Evolutionary conservation across 129 eudicot species (phyloP).

Genomic region (Flaveria robusta): DNA sequence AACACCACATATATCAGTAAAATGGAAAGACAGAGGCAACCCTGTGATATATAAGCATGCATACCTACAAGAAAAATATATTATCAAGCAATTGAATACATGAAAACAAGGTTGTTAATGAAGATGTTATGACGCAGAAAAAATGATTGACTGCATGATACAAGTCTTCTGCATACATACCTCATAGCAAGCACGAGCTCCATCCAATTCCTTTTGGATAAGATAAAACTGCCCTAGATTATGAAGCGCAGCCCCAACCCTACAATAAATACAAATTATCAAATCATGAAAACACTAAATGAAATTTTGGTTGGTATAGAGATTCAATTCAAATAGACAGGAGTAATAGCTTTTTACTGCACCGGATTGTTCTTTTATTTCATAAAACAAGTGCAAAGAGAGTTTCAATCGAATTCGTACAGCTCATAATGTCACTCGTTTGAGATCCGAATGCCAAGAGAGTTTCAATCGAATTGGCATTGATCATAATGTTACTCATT

Average conservation of each 20-base stretch:
- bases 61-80: conserved; percentile 7
- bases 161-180: conserved; percentile 43
- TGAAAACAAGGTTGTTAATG: conserved; percentile 6
- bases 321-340: not conserved
- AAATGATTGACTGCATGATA: not conserved
- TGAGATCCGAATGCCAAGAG: conserved; percentile 12
- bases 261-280: conserved; percentile 29
- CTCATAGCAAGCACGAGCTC: conserved; percentile 79
- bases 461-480: not conserved
- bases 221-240: conserved; percentile 87
- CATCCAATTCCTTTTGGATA: conserved; percentile 62
- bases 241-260: conserved; percentile 98
- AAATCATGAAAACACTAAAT: not conserved
- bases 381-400: not conserved
- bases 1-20: conserved; percentile 1
- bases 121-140: conserved; percentile 4
- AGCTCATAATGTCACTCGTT: not conserved
- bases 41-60: conserved; percentile 4
- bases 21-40: not conserved
- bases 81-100: conserved; percentile 13
- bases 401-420: not conserved
- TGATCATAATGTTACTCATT: not conserved
- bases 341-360: conserved; percentile 7
- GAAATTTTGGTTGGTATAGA: not conserved
- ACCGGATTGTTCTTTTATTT: conserved; percentile 4